A percentile compares a stretch with the other conserved stretches of the same genome.
Conservation (phyloP, 2,329 filamentous ascomycete genomes). For the Alternaria ventricosa region DNA sequence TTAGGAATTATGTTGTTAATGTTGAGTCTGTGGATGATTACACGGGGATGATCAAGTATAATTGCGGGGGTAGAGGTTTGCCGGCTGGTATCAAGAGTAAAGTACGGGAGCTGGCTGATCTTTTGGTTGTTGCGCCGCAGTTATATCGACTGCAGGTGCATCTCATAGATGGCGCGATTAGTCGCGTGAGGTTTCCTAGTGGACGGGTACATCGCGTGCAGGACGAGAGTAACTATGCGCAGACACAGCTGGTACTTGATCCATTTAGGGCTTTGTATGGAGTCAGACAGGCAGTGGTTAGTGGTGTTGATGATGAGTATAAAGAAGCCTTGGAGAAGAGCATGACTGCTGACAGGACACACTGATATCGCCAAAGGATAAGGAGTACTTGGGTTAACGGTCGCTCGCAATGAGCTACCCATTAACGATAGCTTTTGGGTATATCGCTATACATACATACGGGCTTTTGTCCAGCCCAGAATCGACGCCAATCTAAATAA, state of each 20-base stretch:
- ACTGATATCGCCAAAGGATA: background rate
- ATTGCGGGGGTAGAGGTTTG: slow-evolving; percentile 54
- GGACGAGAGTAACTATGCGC: slow-evolving; percentile 41
- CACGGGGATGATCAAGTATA: slow-evolving; percentile 60
- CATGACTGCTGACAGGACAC: slow-evolving; percentile 35
- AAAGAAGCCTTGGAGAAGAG: slow-evolving; percentile 40
- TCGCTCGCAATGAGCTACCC: slow-evolving; percentile 11
- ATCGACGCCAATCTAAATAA: slow-evolving; percentile 14
- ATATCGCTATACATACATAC: slow-evolving; percentile 26
- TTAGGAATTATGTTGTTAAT: slow-evolving; percentile 53
- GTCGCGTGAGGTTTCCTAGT: slow-evolving; percentile 35
- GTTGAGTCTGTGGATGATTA: slow-evolving; percentile 58
- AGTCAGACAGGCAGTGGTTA: slow-evolving; percentile 46
- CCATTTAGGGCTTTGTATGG: slow-evolving; percentile 49
- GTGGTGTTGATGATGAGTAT: slow-evolving; percentile 50
- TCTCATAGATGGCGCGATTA: slow-evolving; percentile 39
- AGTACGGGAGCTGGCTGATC: slow-evolving; percentile 51
- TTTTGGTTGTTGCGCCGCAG: slow-evolving; percentile 35
- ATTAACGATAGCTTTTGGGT: slow-evolving; percentile 30
- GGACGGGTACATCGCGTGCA: slow-evolving; percentile 44
- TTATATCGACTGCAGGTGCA: slow-evolving; percentile 40
- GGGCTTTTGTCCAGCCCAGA: slow-evolving; percentile 5
- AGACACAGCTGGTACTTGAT: slow-evolving; percentile 52
- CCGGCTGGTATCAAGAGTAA: slow-evolving; percentile 51
- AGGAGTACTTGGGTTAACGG: background rate